These are phyloP conservation scores for Paratrypanosoma confusum DNA, from an alignment of 208 protist species.

Conservation along the genomic window DNA sequence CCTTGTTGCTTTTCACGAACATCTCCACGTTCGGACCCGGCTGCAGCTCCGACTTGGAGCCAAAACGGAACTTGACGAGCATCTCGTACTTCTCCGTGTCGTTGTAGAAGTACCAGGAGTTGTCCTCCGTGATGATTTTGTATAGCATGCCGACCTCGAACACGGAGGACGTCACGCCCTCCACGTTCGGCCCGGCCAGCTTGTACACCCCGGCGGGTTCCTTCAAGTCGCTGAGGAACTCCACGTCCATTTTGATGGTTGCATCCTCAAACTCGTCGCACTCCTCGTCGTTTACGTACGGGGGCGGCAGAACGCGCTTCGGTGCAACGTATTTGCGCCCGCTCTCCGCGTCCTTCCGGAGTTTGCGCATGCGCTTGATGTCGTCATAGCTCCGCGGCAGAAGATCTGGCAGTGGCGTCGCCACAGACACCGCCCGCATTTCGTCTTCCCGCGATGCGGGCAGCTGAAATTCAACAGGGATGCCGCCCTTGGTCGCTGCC, in stretches of 20 bases:
- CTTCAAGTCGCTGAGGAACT: slow-evolving; percentile 29
- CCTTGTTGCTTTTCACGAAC: slow-evolving; percentile 41
- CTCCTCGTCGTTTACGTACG: slow-evolving; percentile 75
- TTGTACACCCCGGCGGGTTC: slow-evolving; percentile 15
- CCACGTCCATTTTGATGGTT: slow-evolving; percentile 38
- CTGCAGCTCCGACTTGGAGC: slow-evolving; percentile 44
- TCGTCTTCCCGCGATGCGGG: no score
- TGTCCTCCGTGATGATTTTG: slow-evolving; percentile 44
- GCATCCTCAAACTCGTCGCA: slow-evolving; percentile 76
- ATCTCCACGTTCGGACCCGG: slow-evolving; percentile 44
- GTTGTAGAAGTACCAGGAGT: slow-evolving; percentile 76
- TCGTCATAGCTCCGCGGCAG: slow-evolving; percentile 61
- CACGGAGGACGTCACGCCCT: slow-evolving; percentile 33
- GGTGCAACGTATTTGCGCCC: slow-evolving; percentile 43
- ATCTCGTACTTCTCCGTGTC: slow-evolving; percentile 79
- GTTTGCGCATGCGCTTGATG: slow-evolving; percentile 47
- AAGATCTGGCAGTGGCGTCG: slow-evolving; percentile 54
- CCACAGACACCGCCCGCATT: slow-evolving; percentile 34
- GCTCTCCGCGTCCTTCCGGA: slow-evolving; percentile 39
- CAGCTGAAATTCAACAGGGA: no score
- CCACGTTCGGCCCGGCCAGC: slow-evolving; percentile 25
- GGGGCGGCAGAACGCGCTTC: slow-evolving; percentile 39
- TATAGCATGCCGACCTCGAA: slow-evolving; percentile 65
- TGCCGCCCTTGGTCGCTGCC: no score
- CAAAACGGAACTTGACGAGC: slow-evolving; percentile 67